These are phyloP conservation scores for Skeletonema menzelii DNA, from an alignment of 108 stramenopile species.

Conservation along the genomic window DNA sequence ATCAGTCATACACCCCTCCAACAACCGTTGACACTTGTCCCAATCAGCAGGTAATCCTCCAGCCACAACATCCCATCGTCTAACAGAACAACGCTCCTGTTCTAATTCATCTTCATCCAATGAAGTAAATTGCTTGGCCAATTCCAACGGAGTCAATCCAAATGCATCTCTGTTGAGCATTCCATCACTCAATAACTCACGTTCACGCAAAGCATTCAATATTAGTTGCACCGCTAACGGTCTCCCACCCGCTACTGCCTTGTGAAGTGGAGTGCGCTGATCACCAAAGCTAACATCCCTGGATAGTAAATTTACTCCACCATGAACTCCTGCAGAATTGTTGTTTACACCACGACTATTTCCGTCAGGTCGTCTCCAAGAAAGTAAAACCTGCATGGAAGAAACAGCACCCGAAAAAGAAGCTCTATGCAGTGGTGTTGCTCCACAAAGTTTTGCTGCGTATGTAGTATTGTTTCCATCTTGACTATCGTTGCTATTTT, in stretches of 20 bases:
- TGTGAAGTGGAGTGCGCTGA: slow-evolving; percentile 76
- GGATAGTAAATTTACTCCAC: slow-evolving; percentile 52
- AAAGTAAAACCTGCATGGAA: slow-evolving; percentile 70
- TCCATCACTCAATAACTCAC: slow-evolving; percentile 27
- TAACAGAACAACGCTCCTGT: slow-evolving; percentile 48
- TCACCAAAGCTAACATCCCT: slow-evolving; percentile 80
- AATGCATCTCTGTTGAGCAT: slow-evolving; percentile 21
- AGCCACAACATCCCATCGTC: slow-evolving; percentile 83
- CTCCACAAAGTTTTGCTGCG: slow-evolving; percentile 22
- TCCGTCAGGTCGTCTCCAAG: slow-evolving; percentile 20
- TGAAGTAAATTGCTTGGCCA: slow-evolving; percentile 47
- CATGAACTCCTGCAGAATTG: neutral
- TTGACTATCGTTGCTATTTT: neutral
- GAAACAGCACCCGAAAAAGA: slow-evolving; percentile 78
- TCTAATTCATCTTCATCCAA: slow-evolving; percentile 38
- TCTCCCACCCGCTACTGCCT: slow-evolving; percentile 82
- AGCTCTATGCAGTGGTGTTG: slow-evolving; percentile 84
- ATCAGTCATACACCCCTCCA: slow-evolving; percentile 32
- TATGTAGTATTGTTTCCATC: neutral
- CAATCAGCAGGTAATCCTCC: slow-evolving; percentile 69
- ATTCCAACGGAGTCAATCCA: slow-evolving; percentile 48
- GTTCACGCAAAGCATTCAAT: slow-evolving; percentile 46
- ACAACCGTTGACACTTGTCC: slow-evolving; percentile 54
- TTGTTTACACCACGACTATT: neutral
- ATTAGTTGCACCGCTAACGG: slow-evolving; percentile 74